These are phyloP conservation scores for Microbotryum silenes-acaulis DNA, from an alignment of 1,284 basidiomycete species.

Conservation along the genomic window DNA sequence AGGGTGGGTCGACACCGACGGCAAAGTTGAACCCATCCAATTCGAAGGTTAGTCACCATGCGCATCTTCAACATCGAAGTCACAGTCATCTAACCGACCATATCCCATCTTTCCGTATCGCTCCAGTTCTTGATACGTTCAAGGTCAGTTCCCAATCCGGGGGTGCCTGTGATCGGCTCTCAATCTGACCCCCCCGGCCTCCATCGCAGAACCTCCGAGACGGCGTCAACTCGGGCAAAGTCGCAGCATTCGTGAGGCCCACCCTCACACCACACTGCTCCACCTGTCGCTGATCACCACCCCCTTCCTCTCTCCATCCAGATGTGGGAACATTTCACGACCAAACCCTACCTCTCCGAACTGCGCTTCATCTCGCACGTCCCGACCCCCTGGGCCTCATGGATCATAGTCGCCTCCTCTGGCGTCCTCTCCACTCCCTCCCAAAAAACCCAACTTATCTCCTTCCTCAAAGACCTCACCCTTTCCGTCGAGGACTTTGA, in stretches of 20 bases:
- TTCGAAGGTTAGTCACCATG: slow-evolving; percentile 56
- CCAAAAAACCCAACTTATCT: slow-evolving; percentile 38
- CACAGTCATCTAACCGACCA: too few species aligned
- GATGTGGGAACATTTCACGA: slow-evolving; percentile 58
- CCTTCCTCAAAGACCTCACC: slow-evolving; percentile 60
- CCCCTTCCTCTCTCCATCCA: not conserved
- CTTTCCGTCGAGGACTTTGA: slow-evolving; percentile 62
- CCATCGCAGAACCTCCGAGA: slow-evolving; percentile 58
- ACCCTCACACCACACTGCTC: not conserved
- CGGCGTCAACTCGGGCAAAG: slow-evolving; percentile 72
- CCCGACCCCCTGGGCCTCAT: slow-evolving; percentile 92
- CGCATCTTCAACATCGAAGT: not conserved
- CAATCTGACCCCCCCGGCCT: not conserved
- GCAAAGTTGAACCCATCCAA: slow-evolving; percentile 49
- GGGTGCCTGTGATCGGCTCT: not conserved
- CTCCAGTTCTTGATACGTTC: slow-evolving; percentile 76
- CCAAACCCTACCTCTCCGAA: slow-evolving; percentile 63
- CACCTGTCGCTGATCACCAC: not conserved
- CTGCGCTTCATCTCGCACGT: slow-evolving; percentile 66
- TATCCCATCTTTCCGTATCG: not conserved
- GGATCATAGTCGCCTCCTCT: slow-evolving; percentile 80
- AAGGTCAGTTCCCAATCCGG: slow-evolving; percentile 38
- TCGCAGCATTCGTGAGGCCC: slow-evolving; percentile 32
- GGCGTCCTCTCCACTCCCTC: slow-evolving; percentile 47
- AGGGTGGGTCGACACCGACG: slow-evolving; percentile 53